Base-by-base conservation (phyloP, 352 stramenopile species). In the Globisporangium alternatum region DNA sequence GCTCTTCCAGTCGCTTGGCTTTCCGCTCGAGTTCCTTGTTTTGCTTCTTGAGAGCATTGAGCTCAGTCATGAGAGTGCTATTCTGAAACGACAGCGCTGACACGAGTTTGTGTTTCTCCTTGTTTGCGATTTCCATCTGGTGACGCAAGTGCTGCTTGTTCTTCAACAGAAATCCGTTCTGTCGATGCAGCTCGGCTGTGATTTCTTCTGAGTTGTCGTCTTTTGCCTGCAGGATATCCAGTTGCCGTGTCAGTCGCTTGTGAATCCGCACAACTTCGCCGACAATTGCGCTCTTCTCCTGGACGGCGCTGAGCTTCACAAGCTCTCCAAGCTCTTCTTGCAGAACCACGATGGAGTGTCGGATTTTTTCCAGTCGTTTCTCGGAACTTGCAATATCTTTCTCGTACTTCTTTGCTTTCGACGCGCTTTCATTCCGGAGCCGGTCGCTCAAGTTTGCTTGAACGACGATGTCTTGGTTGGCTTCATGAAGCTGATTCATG, bases 81-180 rank as follows among this genome's bases (percentile, higher is more conserved):
- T 94, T 94, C 47, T 94, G 83, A 21, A 73, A 89, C 12, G 83
- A 90, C 25, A 94, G 56, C 4, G 82, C 81, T 2, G 85, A 73
- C 35, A 77, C 78, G 12, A 94, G 72, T 62, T 94, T 90, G 68
- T 86, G 79, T 37, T 88, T 88, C 37, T 92, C 83, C 53, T 80
- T 76, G 53, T 74, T 75, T 1, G 74, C 71, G 31, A 80, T 67
- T n/a, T 91, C 81, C 31, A 90, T 75, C 48, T 91, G 83, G 1
- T 75, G 67, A 12, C 81, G 78, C 39, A 91, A 47, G n/a, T 90
- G 80, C 35, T 90, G 78, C 53, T 90, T 89, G 55, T 88, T 86
- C 57, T 89, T 83, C 17, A 91, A 62, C 21, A 92, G 64, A 52
- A 90, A 94, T 9, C 61, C 74, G 49, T 91, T 94, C 53, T 94